Evolutionary conservation across 2,329 filamentous ascomycete genomes (phyloP).

Genomic region (Hortaea werneckii): DNA sequence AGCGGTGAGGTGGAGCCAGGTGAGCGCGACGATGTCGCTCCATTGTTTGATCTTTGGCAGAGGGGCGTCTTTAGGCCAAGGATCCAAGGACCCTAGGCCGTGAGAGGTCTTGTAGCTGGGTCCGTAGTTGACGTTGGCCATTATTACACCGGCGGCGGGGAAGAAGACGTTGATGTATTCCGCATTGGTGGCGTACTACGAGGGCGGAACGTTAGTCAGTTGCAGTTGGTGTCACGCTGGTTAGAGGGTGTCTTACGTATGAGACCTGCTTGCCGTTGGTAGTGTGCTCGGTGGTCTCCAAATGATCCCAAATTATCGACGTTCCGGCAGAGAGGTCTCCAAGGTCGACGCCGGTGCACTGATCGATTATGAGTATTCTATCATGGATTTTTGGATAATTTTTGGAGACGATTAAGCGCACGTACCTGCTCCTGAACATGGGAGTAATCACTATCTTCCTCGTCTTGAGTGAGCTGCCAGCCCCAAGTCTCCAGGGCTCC

Average conservation of each 20-base stretch:
- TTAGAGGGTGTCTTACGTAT: neutral
- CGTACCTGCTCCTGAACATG: neutral
- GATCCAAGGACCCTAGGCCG: conserved; percentile 1
- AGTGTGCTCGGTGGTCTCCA: neutral
- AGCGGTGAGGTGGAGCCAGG: conserved; percentile 8
- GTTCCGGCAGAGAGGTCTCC: neutral
- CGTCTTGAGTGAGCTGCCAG: neutral
- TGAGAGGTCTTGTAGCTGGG: conserved; percentile 2
- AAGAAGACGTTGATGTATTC: conserved; percentile 9
- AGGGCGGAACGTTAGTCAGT: neutral
- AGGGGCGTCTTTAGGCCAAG: conserved; percentile 3
- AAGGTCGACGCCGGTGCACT: neutral
- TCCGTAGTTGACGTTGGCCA: conserved; percentile 7
- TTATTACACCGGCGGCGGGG: conserved; percentile 5
- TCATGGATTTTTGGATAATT: no score
- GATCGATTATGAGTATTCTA: neutral
- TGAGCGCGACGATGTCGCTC: conserved; percentile 8
- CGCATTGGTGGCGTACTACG: conserved; percentile 3
- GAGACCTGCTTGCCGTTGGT: neutral
- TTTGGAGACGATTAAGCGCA: no score
- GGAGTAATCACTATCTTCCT: neutral
- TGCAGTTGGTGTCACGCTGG: neutral
- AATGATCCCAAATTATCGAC: neutral
- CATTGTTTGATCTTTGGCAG: conserved; percentile 5
- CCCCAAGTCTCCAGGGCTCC: neutral